Percentiles rank a stretch among this genome's conserved stretches.
Conservation (phyloP, 192 early-diverging fungal genomes). For the Coemansia sp. region DNA sequence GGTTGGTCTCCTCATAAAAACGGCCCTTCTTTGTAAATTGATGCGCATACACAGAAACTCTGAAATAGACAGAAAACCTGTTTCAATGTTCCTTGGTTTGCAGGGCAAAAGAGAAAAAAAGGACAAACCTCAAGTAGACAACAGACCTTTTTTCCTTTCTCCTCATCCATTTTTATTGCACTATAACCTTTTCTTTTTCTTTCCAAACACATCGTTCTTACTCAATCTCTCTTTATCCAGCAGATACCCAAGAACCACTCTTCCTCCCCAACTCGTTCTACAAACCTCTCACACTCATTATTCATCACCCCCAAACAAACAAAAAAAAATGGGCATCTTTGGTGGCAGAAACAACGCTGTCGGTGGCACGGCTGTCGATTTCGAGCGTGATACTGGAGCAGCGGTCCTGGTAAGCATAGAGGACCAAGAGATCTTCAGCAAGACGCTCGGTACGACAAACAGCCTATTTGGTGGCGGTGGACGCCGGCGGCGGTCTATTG, state of each 20-base stretch:
- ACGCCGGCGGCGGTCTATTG: conserved; percentile 39
- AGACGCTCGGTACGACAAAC: conserved; percentile 16
- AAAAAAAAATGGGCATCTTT: conserved; percentile 9
- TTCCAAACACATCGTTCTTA: neutral
- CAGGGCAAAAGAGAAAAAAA: neutral
- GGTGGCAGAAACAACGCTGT: neutral
- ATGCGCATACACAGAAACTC: too few species aligned
- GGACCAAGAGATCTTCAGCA: conserved; percentile 21
- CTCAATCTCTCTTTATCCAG: neutral
- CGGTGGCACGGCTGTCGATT: neutral
- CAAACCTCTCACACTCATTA: neutral
- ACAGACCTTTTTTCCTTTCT: neutral
- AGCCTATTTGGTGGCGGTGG: conserved; percentile 7
- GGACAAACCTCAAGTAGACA: neutral
- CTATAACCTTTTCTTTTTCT: neutral
- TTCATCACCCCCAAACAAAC: neutral
- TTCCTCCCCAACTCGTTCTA: neutral
- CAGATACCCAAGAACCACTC: neutral
- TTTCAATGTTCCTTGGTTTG: too few species aligned
- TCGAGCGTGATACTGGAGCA: conserved; percentile 5
- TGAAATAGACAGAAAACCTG: too few species aligned
- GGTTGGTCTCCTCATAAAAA: too few species aligned
- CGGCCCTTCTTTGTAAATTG: too few species aligned
- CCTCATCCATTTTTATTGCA: neutral
- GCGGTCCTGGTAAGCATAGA: conserved; percentile 10